Base-by-base conservation (phyloP, 768 basidiomycete genomes). In the Pholiota microspora region DNA sequence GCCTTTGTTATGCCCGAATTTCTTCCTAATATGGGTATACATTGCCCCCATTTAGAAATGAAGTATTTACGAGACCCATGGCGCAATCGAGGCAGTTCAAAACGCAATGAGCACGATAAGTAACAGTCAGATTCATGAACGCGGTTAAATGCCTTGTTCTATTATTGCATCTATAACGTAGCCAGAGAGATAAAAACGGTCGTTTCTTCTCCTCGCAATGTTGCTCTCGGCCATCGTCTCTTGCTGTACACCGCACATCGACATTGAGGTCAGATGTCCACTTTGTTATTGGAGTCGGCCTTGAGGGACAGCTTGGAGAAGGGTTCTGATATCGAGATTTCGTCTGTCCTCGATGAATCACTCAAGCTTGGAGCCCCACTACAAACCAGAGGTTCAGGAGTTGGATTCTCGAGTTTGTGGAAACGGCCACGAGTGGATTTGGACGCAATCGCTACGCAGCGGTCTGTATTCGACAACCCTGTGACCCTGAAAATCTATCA, bases 381-480 rank as follows among this genome's bases (percentile, higher is more conserved):
- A 7, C 32, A 45, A 12, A 48, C 25, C 32, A 46, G 35, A 38
- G 49, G 45, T 47, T 49, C 40, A 40, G 34, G 55, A 8, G 65
- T 21, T 35, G 63, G 64, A 7, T 60, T 68, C 24, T 56, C 57
- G 50, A 53, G 62, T 2, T 69, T 77, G 42, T 68, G 66, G 59
- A 68, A 60, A 51, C 58, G 61, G 32, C 55, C 54, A 6, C 61
- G 61, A n/a, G 25, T 55, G 7, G 75, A 82, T 56, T 66, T 80
- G 51, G 79, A 84, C 57, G 69, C 71, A 31, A 73, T 83, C 57
- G 83, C 84, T 7, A 85, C 85, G 0, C 82, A 82, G 57, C 79
- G 77, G 0, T 84, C 82, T 18, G 83, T 85, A 0, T 86, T 83
- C 59, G 84, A 85, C 56, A 79, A 85, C 57, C 81, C 82, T 0